Evolutionary conservation across 2,329 filamentous ascomycete species (phyloP).

Genomic region (Alternaria ventricosa): DNA sequence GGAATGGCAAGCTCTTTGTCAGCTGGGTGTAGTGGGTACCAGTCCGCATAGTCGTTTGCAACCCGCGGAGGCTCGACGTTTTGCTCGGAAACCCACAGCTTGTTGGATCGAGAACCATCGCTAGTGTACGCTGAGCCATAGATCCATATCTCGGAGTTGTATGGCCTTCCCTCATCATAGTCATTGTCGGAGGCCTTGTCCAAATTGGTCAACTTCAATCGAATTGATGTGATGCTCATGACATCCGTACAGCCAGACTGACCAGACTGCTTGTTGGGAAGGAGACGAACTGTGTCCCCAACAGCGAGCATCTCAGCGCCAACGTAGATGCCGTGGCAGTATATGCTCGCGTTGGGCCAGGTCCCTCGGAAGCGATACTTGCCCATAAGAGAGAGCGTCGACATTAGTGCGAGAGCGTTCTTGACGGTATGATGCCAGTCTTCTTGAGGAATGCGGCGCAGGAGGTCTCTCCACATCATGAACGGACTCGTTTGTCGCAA

Average conservation of each 20-base stretch:
- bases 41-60: conserved; percentile 54
- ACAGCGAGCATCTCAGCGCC: conserved; percentile 62
- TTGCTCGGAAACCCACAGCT: conserved; percentile 26
- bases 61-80: conserved; percentile 22
- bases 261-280: conserved; percentile 24
- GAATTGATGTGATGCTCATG: conserved; percentile 61
- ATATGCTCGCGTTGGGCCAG: conserved; percentile 63
- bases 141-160: conserved; percentile 56
- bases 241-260: conserved; percentile 55
- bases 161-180: conserved; percentile 54
- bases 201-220: conserved; percentile 57
- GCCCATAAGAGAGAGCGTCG: conserved; percentile 60
- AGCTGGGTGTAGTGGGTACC: conserved; percentile 58
- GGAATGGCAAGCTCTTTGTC: conserved; percentile 55
- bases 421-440: conserved; percentile 61
- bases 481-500: conserved; percentile 63
- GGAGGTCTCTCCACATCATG: conserved; percentile 58
- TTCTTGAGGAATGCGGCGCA: conserved; percentile 50
- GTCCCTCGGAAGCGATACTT: conserved; percentile 60
- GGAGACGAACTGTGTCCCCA: conserved; percentile 62
- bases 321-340: conserved; percentile 61
- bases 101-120: conserved; percentile 42
- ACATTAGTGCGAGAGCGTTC: conserved; percentile 60
- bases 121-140: conserved; percentile 58
- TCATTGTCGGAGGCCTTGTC: conserved; percentile 55